These are phyloP conservation scores for Albifimbria verrucaria DNA, from an alignment of 2,329 filamentous ascomycete species.

Conservation along the genomic window DNA sequence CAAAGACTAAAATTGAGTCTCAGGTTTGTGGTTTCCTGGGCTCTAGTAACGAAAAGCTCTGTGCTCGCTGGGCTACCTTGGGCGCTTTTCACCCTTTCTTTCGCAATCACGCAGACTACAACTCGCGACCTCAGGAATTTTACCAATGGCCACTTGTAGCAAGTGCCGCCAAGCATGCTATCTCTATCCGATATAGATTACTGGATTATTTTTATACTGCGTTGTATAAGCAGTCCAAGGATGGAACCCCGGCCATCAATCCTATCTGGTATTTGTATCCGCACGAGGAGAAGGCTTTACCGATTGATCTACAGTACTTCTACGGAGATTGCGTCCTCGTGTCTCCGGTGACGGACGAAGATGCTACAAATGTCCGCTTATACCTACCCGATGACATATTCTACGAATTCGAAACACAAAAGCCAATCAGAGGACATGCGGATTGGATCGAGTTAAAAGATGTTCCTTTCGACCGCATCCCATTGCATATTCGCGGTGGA, in stretches of 20 bases:
- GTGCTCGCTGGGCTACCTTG: conserved; percentile 63
- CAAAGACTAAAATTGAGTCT: not conserved
- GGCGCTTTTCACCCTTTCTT: conserved; percentile 68
- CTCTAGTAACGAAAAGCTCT: conserved; percentile 58
- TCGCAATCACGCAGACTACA: conserved; percentile 58
- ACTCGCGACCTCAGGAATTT: conserved; percentile 54
- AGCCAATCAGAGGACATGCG: conserved; percentile 34
- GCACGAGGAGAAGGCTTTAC: conserved; percentile 36
- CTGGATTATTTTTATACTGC: conserved; percentile 76
- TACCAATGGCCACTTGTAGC: conserved; percentile 64
- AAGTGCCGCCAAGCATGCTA: conserved; percentile 61
- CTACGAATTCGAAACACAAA: conserved; percentile 46
- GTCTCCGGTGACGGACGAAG: conserved; percentile 39
- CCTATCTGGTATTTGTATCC: conserved; percentile 70
- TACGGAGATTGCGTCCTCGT: conserved; percentile 42
- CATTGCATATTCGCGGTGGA: conserved; percentile 62
- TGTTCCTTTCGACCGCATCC: conserved; percentile 47
- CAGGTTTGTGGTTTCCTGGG: conserved; percentile 62
- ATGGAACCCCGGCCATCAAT: conserved; percentile 62
- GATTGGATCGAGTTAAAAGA: conserved; percentile 23
- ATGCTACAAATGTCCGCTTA: conserved; percentile 34
- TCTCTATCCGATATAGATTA: conserved; percentile 65
- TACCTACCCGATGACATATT: conserved; percentile 45
- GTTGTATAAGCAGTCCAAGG: conserved; percentile 52
- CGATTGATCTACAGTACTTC: conserved; percentile 44